phyloP scores from a whole-genome alignment of 805 yeast genomes.

The Yarrowia sp. region DNA sequence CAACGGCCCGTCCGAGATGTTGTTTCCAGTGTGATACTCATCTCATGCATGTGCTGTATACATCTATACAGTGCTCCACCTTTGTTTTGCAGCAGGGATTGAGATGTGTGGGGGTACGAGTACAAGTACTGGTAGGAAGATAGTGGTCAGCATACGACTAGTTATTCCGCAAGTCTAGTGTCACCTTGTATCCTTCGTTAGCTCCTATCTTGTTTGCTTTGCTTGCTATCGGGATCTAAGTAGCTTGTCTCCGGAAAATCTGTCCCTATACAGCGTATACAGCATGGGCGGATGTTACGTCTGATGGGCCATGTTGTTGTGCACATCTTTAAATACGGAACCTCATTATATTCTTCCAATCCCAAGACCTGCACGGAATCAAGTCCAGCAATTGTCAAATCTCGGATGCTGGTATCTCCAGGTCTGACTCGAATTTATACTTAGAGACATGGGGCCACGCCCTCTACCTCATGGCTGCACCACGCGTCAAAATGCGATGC shows the following conservation, averaged over 20 bases:
- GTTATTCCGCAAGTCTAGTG: too few relatives aligned
- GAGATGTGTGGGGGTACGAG: not conserved
- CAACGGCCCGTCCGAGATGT: not conserved
- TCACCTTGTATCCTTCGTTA: too few relatives aligned
- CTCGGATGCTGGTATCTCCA: not conserved
- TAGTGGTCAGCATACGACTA: too few relatives aligned
- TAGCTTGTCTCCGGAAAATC: not conserved
- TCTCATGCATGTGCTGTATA: not conserved
- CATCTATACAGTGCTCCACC: not conserved
- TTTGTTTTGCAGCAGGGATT: not conserved
- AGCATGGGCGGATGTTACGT: not conserved
- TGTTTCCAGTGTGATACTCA: not conserved
- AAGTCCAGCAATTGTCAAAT: not conserved
- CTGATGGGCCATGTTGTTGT: not conserved
- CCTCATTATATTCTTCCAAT: not conserved
- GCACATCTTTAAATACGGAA: not conserved
- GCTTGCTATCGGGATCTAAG: not conserved
- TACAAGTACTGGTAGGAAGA: too few relatives aligned
- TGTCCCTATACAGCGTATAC: not conserved
- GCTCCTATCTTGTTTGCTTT: not conserved
- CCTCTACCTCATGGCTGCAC: constrained; percentile 2
- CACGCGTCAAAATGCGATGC: constrained; percentile 12
- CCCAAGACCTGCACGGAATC: not conserved
- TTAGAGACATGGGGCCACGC: not conserved
- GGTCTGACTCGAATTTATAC: not conserved